phyloP scores from a whole-genome alignment of 2,329 filamentous ascomycete genomes.

The Aspergillus sp. region DNA sequence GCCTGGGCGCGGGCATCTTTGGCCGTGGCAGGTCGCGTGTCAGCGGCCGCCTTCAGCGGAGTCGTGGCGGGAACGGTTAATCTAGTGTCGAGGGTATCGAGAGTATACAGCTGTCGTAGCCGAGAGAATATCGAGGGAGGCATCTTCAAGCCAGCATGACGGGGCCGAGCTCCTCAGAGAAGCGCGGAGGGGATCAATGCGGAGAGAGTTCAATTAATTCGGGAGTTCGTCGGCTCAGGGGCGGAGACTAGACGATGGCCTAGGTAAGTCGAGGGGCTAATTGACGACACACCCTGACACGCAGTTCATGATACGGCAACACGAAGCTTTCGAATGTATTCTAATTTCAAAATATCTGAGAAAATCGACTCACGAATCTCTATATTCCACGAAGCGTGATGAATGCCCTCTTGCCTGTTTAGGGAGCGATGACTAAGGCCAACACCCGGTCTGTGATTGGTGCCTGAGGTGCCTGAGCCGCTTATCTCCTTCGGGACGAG shows the following conservation, averaged over 20 bases:
- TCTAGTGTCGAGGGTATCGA: slow-evolving; percentile 69
- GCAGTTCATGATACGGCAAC: background rate
- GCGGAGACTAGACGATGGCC: slow-evolving; percentile 6
- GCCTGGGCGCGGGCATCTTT: slow-evolving; percentile 39
- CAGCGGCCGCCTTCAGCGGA: slow-evolving; percentile 60
- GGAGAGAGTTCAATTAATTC: slow-evolving; percentile 6
- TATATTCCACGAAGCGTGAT: background rate
- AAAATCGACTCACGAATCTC: too few species aligned
- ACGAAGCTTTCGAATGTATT: too few species aligned
- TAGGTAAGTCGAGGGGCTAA: background rate
- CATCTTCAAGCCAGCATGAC: slow-evolving; percentile 42
- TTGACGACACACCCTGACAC: background rate
- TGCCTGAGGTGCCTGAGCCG: background rate
- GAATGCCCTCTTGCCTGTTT: background rate
- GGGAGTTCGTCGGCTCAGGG: slow-evolving; percentile 20
- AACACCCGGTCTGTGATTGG: background rate
- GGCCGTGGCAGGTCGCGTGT: slow-evolving; percentile 45
- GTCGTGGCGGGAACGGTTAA: slow-evolving; percentile 70
- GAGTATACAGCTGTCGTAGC: slow-evolving; percentile 58
- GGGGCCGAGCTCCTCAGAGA: slow-evolving; percentile 14
- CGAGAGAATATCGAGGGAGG: slow-evolving; percentile 44
- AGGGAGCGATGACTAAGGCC: background rate
- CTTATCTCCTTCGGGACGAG: background rate
- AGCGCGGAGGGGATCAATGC: slow-evolving; percentile 5
- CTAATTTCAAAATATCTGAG: too few species aligned